These are phyloP conservation scores for Plasmodium billcollinsi DNA, from an alignment of 169 alveolate species.

Conservation along the genomic window DNA sequence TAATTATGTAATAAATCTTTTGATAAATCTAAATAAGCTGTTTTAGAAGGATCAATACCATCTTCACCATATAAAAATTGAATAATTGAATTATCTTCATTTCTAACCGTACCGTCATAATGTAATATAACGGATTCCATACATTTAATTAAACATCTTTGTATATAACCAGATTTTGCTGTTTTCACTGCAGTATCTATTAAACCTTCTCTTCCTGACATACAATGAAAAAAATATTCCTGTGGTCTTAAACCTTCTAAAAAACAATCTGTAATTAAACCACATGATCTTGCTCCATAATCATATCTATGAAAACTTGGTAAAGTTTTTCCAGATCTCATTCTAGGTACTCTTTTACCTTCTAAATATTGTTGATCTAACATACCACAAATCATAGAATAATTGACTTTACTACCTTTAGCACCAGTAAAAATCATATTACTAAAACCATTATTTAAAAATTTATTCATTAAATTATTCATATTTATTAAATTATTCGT, in stretches of 20 bases:
- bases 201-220: slow-evolving; percentile 99
- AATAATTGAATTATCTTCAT: slow-evolving; percentile 95
- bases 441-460: slow-evolving; percentile 97
- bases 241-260: slow-evolving; percentile 97
- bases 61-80: slow-evolving; percentile 99
- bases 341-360: slow-evolving; percentile 96
- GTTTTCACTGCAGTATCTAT: slow-evolving; percentile 99
- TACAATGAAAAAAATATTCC: slow-evolving; percentile 99
- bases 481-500: slow-evolving; percentile 75
- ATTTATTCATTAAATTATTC: slow-evolving; percentile 82
- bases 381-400: slow-evolving; percentile 94
- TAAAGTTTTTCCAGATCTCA: slow-evolving; percentile 95
- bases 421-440: slow-evolving; percentile 99
- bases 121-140: slow-evolving; percentile 95
- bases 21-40: slow-evolving; percentile 91
- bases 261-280: slow-evolving; percentile 97
- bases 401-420: slow-evolving; percentile 96
- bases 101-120: slow-evolving; percentile 98
- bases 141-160: slow-evolving; percentile 97
- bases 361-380: slow-evolving; percentile 97
- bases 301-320: slow-evolving; percentile 96
- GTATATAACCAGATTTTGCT: slow-evolving; percentile 97
- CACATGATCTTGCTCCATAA: slow-evolving; percentile 97
- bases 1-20: slow-evolving; percentile 83
- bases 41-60: slow-evolving; percentile 95